A percentile compares a stretch with the other conserved stretches of the same genome.
Conservation (phyloP, 768 basidiomycete genomes). For the Calvatia gigantea region DNA sequence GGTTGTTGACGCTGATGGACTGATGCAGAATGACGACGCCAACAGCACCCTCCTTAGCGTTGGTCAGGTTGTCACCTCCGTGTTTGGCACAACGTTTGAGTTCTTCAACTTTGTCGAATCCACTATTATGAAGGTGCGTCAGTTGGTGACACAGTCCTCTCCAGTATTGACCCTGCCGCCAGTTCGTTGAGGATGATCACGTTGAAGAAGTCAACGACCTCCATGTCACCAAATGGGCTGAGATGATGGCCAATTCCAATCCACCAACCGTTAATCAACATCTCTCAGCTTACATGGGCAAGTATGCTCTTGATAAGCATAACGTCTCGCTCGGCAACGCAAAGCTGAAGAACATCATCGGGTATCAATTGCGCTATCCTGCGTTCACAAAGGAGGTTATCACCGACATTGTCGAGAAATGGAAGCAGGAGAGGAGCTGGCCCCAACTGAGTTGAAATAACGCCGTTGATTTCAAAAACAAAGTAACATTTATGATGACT, state of each 20-base stretch:
- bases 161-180: not conserved
- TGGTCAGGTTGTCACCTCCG: conserved; percentile 61
- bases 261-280: conserved; percentile 73
- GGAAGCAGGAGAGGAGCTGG: conserved; percentile 70
- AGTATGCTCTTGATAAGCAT: conserved; percentile 67
- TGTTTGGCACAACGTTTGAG: conserved; percentile 78
- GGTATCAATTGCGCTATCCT: conserved; percentile 64
- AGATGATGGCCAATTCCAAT: conserved; percentile 70
- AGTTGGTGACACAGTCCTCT: not conserved
- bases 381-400: conserved; percentile 58
- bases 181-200: conserved; percentile 45
- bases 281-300: conserved; percentile 77
- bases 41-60: conserved; percentile 65
- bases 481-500: conserved; percentile 1
- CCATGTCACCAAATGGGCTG: conserved; percentile 78
- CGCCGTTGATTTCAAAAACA: not conserved
- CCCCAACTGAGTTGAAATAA: conserved; percentile 34
- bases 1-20: conserved; percentile 3
- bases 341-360: conserved; percentile 72
- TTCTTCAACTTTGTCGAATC: conserved; percentile 73
- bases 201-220: conserved; percentile 85
- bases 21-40: conserved; percentile 66
- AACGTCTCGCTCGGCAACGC: conserved; percentile 62
- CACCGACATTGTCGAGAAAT: conserved; percentile 72
- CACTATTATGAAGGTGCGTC: conserved; percentile 59